Base-by-base conservation (phyloP, 495 filamentous ascomycete species). In the Talaromyces ruber region DNA sequence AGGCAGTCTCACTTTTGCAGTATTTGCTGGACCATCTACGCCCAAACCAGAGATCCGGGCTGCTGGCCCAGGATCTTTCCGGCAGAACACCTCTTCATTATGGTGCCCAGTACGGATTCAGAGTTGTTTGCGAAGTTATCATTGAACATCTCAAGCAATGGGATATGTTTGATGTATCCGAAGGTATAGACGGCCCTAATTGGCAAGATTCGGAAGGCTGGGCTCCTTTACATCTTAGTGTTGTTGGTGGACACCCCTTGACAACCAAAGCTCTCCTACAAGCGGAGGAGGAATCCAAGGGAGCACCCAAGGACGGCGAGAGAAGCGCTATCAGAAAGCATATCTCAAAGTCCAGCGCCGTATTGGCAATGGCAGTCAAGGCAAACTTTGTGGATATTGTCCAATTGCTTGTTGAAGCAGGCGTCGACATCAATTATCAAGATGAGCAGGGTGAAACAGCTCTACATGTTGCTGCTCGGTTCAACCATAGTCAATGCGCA, bases 131-230 rank as follows among this genome's bases (percentile, higher is more conserved):
- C 68, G 82, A 94, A 70, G 75, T 92, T n/a, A 79, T 98, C 60
- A 91, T 97, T 71, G 85, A 87, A 54, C 87, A 88, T 64, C 91
- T 98, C 84, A 88, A 90, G 66, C 83, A 84, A 22, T 98, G 93
- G 93, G 84, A 82, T 18, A 86, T 92, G 65, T 97, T 96, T 67
- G 84, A 94, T 67, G 84, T 92, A 28, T 84, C 84, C 26, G 80
- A 90, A 53, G 92, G 92, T 1, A 93, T 98, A 52, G 92, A 97
- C 70, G 88, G 89, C 1, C 76, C 84, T 0, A 73, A 83, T 45
- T 97, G 92, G 92, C 93, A 96, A 73, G 94, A 98, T 71, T 82
- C 85, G 52, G 95, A 98, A 68, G 94, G 94, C 12, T 89, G 89
- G 73, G 90, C 92, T 14, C 94, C 94, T 2, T 75, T 98, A 51